phyloP scores from a whole-genome alignment of 2,329 filamentous ascomycete genomes.

The Nigrospora sphaerica region DNA sequence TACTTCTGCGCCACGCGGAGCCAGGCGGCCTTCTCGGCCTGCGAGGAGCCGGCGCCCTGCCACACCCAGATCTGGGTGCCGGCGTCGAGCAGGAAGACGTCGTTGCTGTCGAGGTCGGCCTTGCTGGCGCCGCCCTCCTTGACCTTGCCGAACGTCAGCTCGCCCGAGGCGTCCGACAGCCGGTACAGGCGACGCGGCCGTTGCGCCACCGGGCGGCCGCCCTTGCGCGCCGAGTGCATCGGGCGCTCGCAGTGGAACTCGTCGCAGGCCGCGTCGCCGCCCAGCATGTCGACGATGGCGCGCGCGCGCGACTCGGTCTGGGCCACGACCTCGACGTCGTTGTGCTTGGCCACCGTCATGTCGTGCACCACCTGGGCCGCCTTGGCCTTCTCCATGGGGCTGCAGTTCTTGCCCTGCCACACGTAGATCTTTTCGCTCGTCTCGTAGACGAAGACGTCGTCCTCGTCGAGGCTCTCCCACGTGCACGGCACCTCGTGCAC shows the following conservation, averaged over 20 bases:
- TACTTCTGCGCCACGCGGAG: conserved; percentile 52
- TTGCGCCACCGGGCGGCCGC: conserved; percentile 7
- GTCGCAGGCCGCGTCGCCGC: conserved; percentile 21
- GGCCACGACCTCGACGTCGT: conserved; percentile 58
- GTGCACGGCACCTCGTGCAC: conserved; percentile 58
- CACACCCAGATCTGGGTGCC: conserved; percentile 58
- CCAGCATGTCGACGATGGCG: conserved; percentile 49
- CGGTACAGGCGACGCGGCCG: conserved; percentile 45
- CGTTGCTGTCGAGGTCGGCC: conserved; percentile 47
- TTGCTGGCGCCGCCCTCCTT: conserved; percentile 43
- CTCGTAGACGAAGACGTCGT: conserved; percentile 60
- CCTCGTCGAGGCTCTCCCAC: conserved; percentile 56
- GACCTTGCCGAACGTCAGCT: conserved; percentile 49
- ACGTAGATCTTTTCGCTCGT: conserved; percentile 59
- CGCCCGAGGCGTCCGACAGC: conserved; percentile 55
- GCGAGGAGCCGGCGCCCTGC: conserved; percentile 53
- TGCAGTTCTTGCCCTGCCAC: conserved; percentile 60
- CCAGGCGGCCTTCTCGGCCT: conserved; percentile 53
- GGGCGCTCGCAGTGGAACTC: conserved; percentile 35
- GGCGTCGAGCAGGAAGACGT: conserved; percentile 56
- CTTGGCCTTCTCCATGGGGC: conserved; percentile 63
- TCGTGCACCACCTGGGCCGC: conserved; percentile 61
- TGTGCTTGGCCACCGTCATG: conserved; percentile 54
- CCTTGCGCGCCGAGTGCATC: conserved; percentile 20
- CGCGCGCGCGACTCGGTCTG: conserved; percentile 50